Conservation (phyloP, 805 yeast genomes). For the Sugiyamaella americana region DNA sequence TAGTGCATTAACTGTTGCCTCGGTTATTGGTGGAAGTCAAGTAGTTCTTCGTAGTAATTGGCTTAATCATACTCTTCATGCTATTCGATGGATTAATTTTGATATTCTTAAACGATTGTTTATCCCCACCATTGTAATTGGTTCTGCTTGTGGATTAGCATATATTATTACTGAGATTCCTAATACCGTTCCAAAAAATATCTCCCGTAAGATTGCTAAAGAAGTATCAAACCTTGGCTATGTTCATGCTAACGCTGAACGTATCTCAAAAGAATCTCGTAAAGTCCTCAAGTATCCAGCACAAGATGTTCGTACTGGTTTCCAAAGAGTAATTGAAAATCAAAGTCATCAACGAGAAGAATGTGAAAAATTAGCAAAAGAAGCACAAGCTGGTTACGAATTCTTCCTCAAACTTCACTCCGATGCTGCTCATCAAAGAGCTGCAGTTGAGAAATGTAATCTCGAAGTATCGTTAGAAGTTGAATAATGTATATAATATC, state of each 20-base stretch:
- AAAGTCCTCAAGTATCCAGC: slow-evolving; percentile 76
- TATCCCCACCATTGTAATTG: slow-evolving; percentile 47
- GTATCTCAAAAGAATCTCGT: slow-evolving; percentile 77
- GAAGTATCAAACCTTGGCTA: slow-evolving; percentile 68
- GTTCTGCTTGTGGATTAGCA: slow-evolving; percentile 47
- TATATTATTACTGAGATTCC: slow-evolving; percentile 79
- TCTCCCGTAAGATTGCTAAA: slow-evolving; percentile 61
- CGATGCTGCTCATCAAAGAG: slow-evolving; percentile 41
- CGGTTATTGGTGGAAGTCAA: slow-evolving; percentile 27
- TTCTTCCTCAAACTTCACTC: slow-evolving; percentile 49
- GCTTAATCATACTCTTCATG: slow-evolving; percentile 17
- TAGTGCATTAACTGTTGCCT: slow-evolving; percentile 26
- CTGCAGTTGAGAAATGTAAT: slow-evolving; percentile 35
- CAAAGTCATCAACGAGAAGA: slow-evolving; percentile 53
- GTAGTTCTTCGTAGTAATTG: slow-evolving; percentile 20
- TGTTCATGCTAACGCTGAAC: slow-evolving; percentile 65
- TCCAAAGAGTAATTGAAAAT: slow-evolving; percentile 61
- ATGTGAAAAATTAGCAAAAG: slow-evolving; percentile 44
- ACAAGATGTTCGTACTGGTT: slow-evolving; percentile 67
- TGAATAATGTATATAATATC: background rate
- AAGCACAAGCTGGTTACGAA: slow-evolving; percentile 49
- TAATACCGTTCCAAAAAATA: slow-evolving; percentile 77
- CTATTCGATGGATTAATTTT: slow-evolving; percentile 14
- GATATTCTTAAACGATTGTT: slow-evolving; percentile 37
- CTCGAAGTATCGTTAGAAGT: slow-evolving; percentile 8